These are phyloP conservation scores for Streptanthus diversifolius DNA, from an alignment of 345 rosid species.

Conservation along the genomic window DNA sequence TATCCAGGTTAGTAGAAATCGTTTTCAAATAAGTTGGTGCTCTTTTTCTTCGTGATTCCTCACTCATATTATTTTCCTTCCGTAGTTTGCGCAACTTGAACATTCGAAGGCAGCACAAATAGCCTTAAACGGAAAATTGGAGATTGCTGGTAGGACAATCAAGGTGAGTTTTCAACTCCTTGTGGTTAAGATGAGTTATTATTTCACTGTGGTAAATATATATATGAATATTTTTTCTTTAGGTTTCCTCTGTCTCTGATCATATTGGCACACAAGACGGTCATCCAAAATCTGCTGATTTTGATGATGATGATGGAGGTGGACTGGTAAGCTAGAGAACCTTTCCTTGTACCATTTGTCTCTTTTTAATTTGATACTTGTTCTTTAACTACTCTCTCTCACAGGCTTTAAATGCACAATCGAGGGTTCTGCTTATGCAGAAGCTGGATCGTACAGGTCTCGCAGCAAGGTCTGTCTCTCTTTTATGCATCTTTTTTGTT, in stretches of 20 bases:
- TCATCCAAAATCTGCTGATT: conserved; percentile 75
- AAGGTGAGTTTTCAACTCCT: conserved; percentile 49
- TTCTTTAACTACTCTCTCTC: conserved; percentile 23
- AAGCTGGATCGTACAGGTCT: conserved; percentile 89
- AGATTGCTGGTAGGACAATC: conserved; percentile 81
- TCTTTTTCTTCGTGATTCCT: background rate
- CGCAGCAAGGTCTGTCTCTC: conserved; percentile 58
- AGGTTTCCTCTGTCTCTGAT: conserved; percentile 94
- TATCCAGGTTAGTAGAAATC: conserved; percentile 65
- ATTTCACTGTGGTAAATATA: background rate
- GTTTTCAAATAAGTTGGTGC: conserved; percentile 14
- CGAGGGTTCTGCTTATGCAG: conserved; percentile 82
- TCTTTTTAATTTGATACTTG: background rate
- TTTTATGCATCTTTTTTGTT: conserved; percentile 19
- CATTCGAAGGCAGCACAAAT: conserved; percentile 86
- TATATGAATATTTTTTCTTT: background rate
- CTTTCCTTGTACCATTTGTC: background rate
- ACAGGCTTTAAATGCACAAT: conserved; percentile 84
- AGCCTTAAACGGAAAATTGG: conserved; percentile 84
- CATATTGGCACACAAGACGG: conserved; percentile 74
- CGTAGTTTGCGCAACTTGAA: conserved; percentile 87
- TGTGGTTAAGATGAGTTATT: background rate
- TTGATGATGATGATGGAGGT: conserved; percentile 96
- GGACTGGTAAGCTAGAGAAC: conserved; percentile 64
- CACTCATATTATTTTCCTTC: conserved; percentile 2